These are phyloP conservation scores for Naumovozyma castellii DNA, from an alignment of 805 yeast genomes.

Conservation along the genomic window DNA sequence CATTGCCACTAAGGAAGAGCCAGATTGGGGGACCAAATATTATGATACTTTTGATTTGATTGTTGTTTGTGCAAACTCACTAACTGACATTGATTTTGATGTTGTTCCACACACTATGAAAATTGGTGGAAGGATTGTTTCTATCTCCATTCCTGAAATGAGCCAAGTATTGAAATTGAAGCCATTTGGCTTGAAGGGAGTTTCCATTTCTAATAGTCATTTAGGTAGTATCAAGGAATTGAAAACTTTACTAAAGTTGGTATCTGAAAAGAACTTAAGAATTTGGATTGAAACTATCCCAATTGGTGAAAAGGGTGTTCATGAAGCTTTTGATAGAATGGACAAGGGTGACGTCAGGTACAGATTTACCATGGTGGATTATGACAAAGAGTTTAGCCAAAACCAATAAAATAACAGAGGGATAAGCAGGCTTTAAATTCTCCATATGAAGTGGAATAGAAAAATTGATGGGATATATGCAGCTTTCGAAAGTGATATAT, in stretches of 20 bases:
- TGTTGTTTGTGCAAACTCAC: constrained; percentile 40
- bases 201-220: constrained; percentile 25
- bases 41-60: constrained; percentile 37
- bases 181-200: constrained; percentile 19
- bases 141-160: constrained; percentile 19
- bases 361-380: constrained; percentile 44
- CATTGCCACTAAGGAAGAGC: constrained; percentile 45
- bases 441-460: too few relatives aligned
- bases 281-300: constrained; percentile 48
- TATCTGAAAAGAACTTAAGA: constrained; percentile 37
- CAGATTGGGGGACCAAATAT: constrained; percentile 33
- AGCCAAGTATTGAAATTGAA: constrained; percentile 8
- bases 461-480: too few relatives aligned
- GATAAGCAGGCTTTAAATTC: too few relatives aligned
- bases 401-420: too few relatives aligned
- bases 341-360: constrained; percentile 43
- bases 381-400: constrained; percentile 31
- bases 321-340: constrained; percentile 40
- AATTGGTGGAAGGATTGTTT: constrained; percentile 31
- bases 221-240: constrained; percentile 42
- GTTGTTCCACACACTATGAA: constrained; percentile 24
- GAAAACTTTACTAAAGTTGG: constrained; percentile 39
- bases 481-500: too few relatives aligned
- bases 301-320: constrained; percentile 36
- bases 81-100: constrained; percentile 33